These are phyloP conservation scores for Phaffia rhodozyma DNA, from an alignment of 1,284 basidiomycete species.

Conservation along the genomic window DNA sequence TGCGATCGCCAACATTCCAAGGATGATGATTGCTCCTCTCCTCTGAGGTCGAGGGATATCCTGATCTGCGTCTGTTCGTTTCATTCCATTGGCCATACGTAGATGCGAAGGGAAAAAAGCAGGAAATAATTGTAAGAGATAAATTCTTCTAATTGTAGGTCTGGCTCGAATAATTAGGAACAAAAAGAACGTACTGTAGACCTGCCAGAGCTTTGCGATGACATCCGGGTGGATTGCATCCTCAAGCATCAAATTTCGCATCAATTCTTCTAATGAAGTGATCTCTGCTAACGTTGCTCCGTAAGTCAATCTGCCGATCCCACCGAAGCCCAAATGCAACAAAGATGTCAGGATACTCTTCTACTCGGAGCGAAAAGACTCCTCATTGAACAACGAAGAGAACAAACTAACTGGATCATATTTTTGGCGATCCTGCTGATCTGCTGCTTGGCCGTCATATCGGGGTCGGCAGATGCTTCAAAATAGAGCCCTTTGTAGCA, in stretches of 20 bases:
- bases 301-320: constrained; percentile 59
- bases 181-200: constrained; percentile 57
- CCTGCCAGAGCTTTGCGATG: constrained; percentile 84
- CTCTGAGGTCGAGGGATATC: constrained; percentile 69
- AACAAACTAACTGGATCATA: constrained; percentile 76
- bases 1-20: constrained; percentile 89
- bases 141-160: not conserved
- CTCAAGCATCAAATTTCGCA: constrained; percentile 80
- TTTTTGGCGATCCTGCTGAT: constrained; percentile 94
- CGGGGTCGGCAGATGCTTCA: constrained; percentile 50
- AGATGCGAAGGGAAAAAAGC: not conserved
- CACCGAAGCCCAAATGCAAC: not conserved
- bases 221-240: constrained; percentile 75
- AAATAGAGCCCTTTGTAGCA: constrained; percentile 85
- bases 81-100: not conserved
- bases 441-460: constrained; percentile 66
- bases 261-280: constrained; percentile 89
- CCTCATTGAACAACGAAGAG: not conserved
- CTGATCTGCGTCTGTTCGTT: constrained; percentile 50
- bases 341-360: not conserved
- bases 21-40: constrained; percentile 82
- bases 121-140: not conserved
- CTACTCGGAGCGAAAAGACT: not conserved
- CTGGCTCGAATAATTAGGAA: not conserved
- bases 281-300: constrained; percentile 86